Percentiles rank a stretch among this genome's conserved stretches.
phyloP scores from a whole-genome alignment of 2,329 filamentous ascomycete genomes.

The Aspergillus sp. region DNA sequence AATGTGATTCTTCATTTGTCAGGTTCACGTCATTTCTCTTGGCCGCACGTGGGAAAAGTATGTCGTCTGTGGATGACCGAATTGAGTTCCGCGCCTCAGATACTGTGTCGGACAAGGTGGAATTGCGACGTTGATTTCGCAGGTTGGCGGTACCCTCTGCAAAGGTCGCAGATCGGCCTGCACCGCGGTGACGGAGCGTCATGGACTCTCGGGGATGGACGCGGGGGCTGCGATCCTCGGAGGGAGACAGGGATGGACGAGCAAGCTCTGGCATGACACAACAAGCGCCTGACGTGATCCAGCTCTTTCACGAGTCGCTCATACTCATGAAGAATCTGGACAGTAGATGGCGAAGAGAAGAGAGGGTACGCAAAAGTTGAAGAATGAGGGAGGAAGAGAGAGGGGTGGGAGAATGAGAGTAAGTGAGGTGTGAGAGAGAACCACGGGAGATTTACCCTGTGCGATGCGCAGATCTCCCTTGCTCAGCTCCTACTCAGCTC shows the following conservation, averaged over 20 bases:
- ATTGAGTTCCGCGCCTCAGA: slow-evolving; percentile 66
- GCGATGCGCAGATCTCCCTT: slow-evolving; percentile 6
- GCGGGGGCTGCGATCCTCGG: slow-evolving; percentile 14
- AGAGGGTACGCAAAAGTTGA: not conserved
- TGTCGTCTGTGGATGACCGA: slow-evolving; percentile 67
- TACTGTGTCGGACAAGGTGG: slow-evolving; percentile 74
- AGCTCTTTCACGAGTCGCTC: not conserved
- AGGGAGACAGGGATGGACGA: slow-evolving; percentile 21
- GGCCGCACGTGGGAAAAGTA: slow-evolving; percentile 61
- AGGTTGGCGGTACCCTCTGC: slow-evolving; percentile 33
- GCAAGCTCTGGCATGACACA: slow-evolving; percentile 19
- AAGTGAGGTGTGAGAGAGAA: not conserved
- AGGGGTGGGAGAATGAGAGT: not conserved
- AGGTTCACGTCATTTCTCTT: slow-evolving; percentile 35
- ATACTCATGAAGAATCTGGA: not conserved
- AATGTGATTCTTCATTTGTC: slow-evolving; percentile 63
- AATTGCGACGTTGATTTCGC: slow-evolving; percentile 65
- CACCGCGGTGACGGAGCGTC: slow-evolving; percentile 39
- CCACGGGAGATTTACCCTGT: not conserved
- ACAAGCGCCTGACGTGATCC: not conserved
- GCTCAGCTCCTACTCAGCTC: not conserved
- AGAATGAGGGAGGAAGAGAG: not conserved
- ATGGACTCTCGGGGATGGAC: slow-evolving; percentile 18
- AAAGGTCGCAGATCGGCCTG: slow-evolving; percentile 39
- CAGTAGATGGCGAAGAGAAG: not conserved